phyloP scores from a whole-genome alignment of 108 stramenopile species.

The Stephanodiscus minutulus region DNA sequence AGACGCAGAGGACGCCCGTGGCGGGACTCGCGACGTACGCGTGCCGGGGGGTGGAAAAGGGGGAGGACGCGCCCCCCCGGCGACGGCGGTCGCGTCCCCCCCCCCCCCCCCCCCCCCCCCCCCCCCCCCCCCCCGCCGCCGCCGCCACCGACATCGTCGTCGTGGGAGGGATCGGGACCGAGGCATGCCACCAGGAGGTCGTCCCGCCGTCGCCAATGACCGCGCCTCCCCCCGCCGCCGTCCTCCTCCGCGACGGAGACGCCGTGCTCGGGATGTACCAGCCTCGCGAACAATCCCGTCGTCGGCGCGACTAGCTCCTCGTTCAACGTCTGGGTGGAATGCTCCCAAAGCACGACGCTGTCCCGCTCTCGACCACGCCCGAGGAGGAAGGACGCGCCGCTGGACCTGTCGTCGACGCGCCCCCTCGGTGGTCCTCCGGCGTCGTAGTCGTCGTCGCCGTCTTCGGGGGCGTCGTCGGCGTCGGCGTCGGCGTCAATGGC shows the following conservation, averaged over 20 bases:
- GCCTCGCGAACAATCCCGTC: background rate
- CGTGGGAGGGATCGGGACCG: background rate
- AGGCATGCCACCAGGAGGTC: constrained; percentile 1
- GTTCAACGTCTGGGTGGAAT: constrained; percentile 16
- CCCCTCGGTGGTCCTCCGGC: background rate
- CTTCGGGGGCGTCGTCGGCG: background rate
- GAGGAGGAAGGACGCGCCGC: constrained; percentile 17
- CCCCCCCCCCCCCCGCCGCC: background rate
- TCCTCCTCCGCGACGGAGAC: too few relatives aligned
- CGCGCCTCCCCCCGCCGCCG: background rate
- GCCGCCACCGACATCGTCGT: background rate
- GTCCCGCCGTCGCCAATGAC: background rate
- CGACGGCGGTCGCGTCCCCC: background rate
- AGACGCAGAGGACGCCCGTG: constrained; percentile 20
- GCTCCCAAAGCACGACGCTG: constrained; percentile 12
- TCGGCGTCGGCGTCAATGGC: too few relatives aligned
- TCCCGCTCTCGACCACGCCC: background rate
- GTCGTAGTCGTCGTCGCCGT: background rate
- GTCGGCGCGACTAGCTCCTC: constrained; percentile 13
- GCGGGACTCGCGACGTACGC: constrained; percentile 20
- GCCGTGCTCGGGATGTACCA: constrained; percentile 22
- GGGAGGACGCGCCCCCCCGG: background rate
- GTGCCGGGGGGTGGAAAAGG: constrained; percentile 4
- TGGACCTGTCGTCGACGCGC: constrained; percentile 6
- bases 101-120: background rate